These are phyloP conservation scores for Haberlea rhodopensis DNA, from an alignment of 257 asterid genomes.

Conservation along the genomic window DNA sequence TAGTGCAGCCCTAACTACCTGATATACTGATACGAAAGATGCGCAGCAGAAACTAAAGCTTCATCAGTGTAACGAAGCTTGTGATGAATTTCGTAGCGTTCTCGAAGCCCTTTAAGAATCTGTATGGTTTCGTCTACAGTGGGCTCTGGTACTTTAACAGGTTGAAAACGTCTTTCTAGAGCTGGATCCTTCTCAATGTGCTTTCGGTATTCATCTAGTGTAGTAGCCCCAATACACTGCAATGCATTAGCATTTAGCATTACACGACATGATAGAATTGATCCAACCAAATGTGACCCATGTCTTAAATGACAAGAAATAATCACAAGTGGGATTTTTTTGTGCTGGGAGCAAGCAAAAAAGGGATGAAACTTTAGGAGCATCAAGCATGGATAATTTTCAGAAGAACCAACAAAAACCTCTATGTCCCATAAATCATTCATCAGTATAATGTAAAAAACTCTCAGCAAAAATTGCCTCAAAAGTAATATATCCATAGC, in stretches of 20 bases:
- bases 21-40: conserved; percentile 47
- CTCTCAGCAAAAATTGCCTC: neutral
- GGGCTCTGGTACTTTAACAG: conserved; percentile 48
- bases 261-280: neutral
- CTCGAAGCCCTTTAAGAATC: conserved; percentile 34
- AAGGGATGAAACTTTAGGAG: too few relatives aligned
- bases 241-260: neutral
- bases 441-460: neutral
- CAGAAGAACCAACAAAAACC: neutral
- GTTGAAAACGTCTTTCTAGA: conserved; percentile 45
- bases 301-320: neutral
- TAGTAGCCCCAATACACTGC: conserved; percentile 69
- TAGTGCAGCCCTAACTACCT: conserved; percentile 23
- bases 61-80: conserved; percentile 37
- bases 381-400: neutral
- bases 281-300: neutral
- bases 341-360: neutral
- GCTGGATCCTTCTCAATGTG: conserved; percentile 58
- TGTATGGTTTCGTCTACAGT: conserved; percentile 38
- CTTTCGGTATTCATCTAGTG: conserved; percentile 50
- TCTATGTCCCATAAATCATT: neutral
- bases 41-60: conserved; percentile 42
- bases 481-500: too few relatives aligned
- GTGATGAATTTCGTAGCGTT: conserved; percentile 42
- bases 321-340: neutral